Evolutionary conservation across 192 early-diverging fungal genomes (phyloP), one percentile per base, ranked within the genome.

Genomic region (Podochytrium sp.): DNA sequence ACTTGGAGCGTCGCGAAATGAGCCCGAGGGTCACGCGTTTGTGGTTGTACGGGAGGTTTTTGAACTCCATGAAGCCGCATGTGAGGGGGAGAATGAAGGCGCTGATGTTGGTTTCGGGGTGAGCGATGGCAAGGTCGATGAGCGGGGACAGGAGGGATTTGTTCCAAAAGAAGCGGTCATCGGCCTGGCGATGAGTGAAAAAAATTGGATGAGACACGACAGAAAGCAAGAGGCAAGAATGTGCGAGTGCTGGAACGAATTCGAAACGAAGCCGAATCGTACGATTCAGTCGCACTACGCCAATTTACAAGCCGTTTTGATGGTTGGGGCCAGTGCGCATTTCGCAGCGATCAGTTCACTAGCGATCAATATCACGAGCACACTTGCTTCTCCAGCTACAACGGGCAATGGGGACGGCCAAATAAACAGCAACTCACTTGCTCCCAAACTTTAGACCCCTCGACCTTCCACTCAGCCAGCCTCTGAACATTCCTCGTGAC

Each of bases 131-230:
- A 34, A 85, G 56, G 4, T 92, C 82, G 64, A 93, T 94, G 33
- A 97, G 80, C 55, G 89, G 85, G 59, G 86, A 75, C 34, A 86
- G 80, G 25, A 95, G 78, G 50, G 88, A 85, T 33, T 79, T 83
- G 83, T 98, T 99, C 93, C 91, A 99, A 78, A 96, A 98, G 80
- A 98, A 99, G 55, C 94, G 86, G 58, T 96, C 93, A 79, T 96
- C 94, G 27, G 95, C 92, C 85, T 93, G n/a, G n/a, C n/a, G n/a
- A 63, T 41, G 35, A 18, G 12, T 78, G 10, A 40, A 58, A 23
- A 58, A 23, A 25, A 3, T 14, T 34, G 2, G 12, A 18, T n/a
- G 14, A 41, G 37, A 55, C 50, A 69, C 51, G 7, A 34, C 43
- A 47, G n/a, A 47, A 47, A 47, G 43, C 10, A 47, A 14, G n/a